Percentiles rank a stretch among this genome's conserved stretches.
phyloP scores from a whole-genome alignment of 768 basidiomycete species.

The Mycena latifolia region DNA sequence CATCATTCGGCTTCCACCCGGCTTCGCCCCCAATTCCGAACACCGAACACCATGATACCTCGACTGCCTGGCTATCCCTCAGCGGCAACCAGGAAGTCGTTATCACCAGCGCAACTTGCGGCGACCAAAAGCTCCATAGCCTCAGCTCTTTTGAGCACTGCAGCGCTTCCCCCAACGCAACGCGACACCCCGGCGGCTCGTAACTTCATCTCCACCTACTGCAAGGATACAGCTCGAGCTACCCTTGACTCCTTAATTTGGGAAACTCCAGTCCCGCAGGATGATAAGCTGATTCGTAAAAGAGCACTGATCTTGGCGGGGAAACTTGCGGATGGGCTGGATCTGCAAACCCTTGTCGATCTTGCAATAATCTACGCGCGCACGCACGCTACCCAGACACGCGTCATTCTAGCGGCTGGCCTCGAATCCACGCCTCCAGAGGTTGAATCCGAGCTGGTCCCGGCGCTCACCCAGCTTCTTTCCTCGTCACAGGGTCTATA shows the following conservation, averaged over 20 bases:
- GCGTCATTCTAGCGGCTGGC: constrained; percentile 57
- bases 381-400: constrained; percentile 57
- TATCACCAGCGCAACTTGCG: constrained; percentile 66
- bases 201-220: constrained; percentile 69
- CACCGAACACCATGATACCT: constrained; percentile 20
- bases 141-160: constrained; percentile 57
- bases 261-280: constrained; percentile 47
- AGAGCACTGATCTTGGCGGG: constrained; percentile 69
- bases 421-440: constrained; percentile 46
- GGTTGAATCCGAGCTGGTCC: constrained; percentile 62
- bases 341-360: constrained; percentile 70
- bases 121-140: constrained; percentile 58
- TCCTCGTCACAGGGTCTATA: constrained; percentile 67
- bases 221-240: constrained; percentile 66
- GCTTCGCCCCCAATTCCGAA: no score
- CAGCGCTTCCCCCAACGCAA: constrained; percentile 62
- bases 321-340: constrained; percentile 60
- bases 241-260: constrained; percentile 71
- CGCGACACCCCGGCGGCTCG: constrained; percentile 58
- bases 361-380: constrained; percentile 68
- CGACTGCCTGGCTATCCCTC: constrained; percentile 70
- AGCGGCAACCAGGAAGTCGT: constrained; percentile 55
- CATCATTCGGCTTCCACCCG: no score
- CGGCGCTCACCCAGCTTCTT: constrained; percentile 68
- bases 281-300: constrained; percentile 61